These are phyloP conservation scores for Petunia hybrid DNA, from an alignment of 305 asterid species.

Conservation along the genomic window DNA sequence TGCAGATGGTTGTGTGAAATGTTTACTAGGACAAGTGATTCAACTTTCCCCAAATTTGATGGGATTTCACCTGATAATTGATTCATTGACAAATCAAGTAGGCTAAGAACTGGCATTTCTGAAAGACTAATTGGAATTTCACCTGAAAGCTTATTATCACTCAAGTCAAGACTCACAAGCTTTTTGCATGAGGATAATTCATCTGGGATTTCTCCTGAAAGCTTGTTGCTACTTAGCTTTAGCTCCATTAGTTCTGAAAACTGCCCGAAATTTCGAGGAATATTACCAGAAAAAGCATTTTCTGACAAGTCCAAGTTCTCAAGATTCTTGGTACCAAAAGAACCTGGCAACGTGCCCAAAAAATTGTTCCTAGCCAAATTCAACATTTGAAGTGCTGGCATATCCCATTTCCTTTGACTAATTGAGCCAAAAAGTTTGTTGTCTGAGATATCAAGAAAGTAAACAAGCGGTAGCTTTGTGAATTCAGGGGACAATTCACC, in stretches of 20 bases:
- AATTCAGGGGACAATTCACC: slow-evolving; percentile 60
- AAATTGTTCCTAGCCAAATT: slow-evolving; percentile 64
- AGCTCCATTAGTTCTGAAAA: slow-evolving; percentile 63
- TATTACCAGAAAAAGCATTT: slow-evolving; percentile 60
- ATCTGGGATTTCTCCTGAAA: slow-evolving; percentile 67
- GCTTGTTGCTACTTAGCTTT: slow-evolving; percentile 55
- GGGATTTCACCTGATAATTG: slow-evolving; percentile 70
- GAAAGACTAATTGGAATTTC: slow-evolving; percentile 65
- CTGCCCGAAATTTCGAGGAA: slow-evolving; percentile 56
- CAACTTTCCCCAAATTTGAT: slow-evolving; percentile 57
- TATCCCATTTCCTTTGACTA: slow-evolving; percentile 59
- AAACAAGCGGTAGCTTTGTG: slow-evolving; percentile 65
- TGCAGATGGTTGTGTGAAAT: slow-evolving; percentile 71
- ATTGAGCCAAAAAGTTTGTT: slow-evolving; percentile 63
- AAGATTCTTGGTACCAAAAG: slow-evolving; percentile 64
- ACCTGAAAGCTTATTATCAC: slow-evolving; percentile 65
- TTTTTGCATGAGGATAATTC: slow-evolving; percentile 62
- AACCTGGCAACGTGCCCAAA: slow-evolving; percentile 54
- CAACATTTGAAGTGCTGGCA: slow-evolving; percentile 88
- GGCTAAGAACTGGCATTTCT: slow-evolving; percentile 77
- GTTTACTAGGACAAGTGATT: slow-evolving; percentile 76
- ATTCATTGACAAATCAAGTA: slow-evolving; percentile 74
- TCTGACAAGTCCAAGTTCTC: slow-evolving; percentile 72
- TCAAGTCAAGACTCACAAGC: slow-evolving; percentile 75
- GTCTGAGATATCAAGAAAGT: slow-evolving; percentile 71